These are phyloP conservation scores for Fusarium sp. DNA, from an alignment of 2,329 filamentous ascomycete species.

Conservation along the genomic window DNA sequence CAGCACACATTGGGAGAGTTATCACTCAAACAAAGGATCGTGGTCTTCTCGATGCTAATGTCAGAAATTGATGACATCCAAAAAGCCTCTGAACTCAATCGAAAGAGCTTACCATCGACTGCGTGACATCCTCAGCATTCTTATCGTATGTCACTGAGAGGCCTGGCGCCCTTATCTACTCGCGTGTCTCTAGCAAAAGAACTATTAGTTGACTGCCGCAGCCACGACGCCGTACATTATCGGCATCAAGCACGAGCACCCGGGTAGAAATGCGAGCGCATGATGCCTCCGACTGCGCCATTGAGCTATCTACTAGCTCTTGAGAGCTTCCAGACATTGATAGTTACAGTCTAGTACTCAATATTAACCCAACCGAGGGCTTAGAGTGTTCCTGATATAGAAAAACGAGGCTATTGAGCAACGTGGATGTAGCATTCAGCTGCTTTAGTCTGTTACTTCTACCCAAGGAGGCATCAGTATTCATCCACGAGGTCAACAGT, in stretches of 20 bases:
- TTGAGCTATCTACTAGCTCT: not conserved
- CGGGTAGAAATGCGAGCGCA: not conserved
- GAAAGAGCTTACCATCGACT: not conserved
- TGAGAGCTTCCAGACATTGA: not conserved
- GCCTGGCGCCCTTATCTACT: not conserved
- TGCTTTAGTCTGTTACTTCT: not conserved
- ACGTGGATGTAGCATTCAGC: not conserved
- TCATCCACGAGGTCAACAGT: not conserved
- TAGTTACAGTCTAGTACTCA: not conserved
- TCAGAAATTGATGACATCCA: not conserved
- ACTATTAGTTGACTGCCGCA: not conserved
- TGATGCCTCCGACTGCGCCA: not conserved
- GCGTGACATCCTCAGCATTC: not conserved
- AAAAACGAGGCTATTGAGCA: not conserved
- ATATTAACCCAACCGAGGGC: not conserved
- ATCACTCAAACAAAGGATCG: not conserved
- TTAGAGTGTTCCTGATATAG: not conserved
- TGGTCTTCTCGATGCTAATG: not conserved
- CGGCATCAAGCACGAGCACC: not conserved
- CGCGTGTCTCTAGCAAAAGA: not conserved
- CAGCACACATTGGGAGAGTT: not conserved
- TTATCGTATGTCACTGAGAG: not conserved
- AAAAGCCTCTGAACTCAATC: conserved; percentile 5
- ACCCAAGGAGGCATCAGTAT: not conserved
- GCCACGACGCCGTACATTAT: not conserved